Percentiles rank a stretch among this genome's conserved stretches.
Conservation (phyloP, 495 filamentous ascomycete species). For the Bacidia rubella region DNA sequence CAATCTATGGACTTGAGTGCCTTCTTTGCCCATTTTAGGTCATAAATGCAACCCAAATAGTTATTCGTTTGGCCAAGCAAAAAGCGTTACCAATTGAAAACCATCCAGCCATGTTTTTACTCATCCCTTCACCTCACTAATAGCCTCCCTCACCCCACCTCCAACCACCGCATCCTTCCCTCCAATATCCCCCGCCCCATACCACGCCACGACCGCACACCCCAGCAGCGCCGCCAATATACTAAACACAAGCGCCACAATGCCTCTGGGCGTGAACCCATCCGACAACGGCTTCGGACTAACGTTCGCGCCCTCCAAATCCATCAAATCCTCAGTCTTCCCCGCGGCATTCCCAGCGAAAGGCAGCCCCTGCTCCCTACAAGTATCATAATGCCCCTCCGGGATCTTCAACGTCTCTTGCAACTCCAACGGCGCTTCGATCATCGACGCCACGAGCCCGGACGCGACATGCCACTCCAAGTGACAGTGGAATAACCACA, state of each 20-base stretch:
- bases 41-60: too few relatives aligned
- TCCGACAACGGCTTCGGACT: constrained; percentile 43
- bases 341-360: constrained; percentile 63
- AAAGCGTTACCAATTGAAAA: too few relatives aligned
- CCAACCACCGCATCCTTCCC: not conserved
- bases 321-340: constrained; percentile 47
- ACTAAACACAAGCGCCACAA: constrained; percentile 63
- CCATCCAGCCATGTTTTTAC: too few relatives aligned
- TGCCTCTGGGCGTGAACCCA: constrained; percentile 60
- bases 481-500: constrained; percentile 75
- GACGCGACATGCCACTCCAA: constrained; percentile 68
- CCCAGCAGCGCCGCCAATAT: constrained; percentile 59
- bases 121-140: not conserved
- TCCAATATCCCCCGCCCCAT: constrained; percentile 27
- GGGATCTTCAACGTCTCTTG: constrained; percentile 52
- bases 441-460: constrained; percentile 56
- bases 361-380: constrained; percentile 34
- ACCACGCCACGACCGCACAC: constrained; percentile 53
- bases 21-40: too few relatives aligned
- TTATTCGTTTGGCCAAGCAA: too few relatives aligned
- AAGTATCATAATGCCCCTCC: constrained; percentile 46
- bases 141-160: not conserved
- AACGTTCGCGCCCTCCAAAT: constrained; percentile 48
- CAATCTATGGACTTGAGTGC: too few relatives aligned
- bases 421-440: constrained; percentile 53